A percentile compares a stretch with the other conserved stretches of the same genome.
phyloP scores from a whole-genome alignment of 2,329 filamentous ascomycete species.

The Sporothrix mexicana region DNA sequence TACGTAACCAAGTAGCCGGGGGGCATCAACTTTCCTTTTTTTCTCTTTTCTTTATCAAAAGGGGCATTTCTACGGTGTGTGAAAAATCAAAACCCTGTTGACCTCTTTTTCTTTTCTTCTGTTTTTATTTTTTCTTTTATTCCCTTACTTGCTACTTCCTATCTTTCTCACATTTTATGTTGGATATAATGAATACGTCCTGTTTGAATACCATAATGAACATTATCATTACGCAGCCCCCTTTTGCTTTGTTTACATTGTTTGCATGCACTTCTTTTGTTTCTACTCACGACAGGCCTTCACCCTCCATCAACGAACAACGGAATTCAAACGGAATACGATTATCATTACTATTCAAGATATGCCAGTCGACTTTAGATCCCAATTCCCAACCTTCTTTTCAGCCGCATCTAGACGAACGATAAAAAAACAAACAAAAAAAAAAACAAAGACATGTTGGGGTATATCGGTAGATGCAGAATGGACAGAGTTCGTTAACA shows the following conservation, averaged over 20 bases:
- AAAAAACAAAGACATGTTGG: constrained; percentile 1
- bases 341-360: not conserved
- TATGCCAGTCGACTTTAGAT: not conserved
- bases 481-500: not conserved
- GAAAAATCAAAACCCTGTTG: not conserved
- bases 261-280: not conserved
- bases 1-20: constrained; percentile 35
- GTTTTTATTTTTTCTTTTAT: not conserved
- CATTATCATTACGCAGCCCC: not conserved
- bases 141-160: not conserved
- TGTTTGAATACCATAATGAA: constrained; percentile 6
- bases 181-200: not conserved
- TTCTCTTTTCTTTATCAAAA: constrained; percentile 17
- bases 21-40: not conserved
- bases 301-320: not conserved
- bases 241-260: not conserved
- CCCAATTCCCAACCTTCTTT: not conserved
- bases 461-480: not conserved
- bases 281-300: not conserved
- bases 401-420: not conserved
- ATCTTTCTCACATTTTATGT: not conserved
- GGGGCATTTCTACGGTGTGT: not conserved
- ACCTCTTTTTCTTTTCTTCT: too few species aligned
- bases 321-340: not conserved
- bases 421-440: not conserved